Conservation (phyloP, 169 alveolate genomes). For the Eimeria praecox region DNA sequence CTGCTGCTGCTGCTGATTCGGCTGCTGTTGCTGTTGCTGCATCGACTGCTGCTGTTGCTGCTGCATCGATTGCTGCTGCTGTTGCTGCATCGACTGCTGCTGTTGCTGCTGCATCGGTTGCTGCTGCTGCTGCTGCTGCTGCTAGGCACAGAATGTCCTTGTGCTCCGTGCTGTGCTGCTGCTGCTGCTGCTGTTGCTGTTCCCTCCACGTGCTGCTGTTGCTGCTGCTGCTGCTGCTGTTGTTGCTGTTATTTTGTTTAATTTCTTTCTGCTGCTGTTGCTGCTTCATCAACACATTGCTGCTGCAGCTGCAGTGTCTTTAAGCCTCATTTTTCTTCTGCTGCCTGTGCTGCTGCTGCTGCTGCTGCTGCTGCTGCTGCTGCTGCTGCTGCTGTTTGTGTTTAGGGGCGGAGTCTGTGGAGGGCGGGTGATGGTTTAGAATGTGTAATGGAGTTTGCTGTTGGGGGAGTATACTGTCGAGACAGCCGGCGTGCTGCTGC, state of each 20-base stretch:
- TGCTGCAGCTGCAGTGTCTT: slow-evolving; percentile 4
- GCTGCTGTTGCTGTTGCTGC: slow-evolving; percentile 46
- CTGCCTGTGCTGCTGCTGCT: slow-evolving; percentile 21
- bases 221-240: slow-evolving; percentile 28
- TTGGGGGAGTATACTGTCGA: slow-evolving; percentile 61
- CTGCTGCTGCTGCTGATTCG: not conserved
- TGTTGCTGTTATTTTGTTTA: not conserved
- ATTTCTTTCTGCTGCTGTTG: not conserved
- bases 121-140: slow-evolving; percentile 1
- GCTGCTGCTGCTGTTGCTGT: slow-evolving; percentile 12
- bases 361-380: slow-evolving; percentile 28
- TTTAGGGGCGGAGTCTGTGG: slow-evolving; percentile 64
- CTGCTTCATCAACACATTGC: too few species aligned
- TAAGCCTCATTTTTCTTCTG: not conserved
- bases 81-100: slow-evolving; percentile 11
- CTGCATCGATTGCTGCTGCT: slow-evolving; percentile 9
- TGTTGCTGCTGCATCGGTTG: not conserved
- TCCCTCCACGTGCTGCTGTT: too few species aligned
- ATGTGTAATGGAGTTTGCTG: slow-evolving; percentile 56
- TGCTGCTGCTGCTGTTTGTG: slow-evolving; percentile 59
- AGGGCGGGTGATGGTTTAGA: slow-evolving; percentile 67
- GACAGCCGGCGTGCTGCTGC: slow-evolving; percentile 75
- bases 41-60: not conserved
- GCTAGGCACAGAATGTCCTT: too few species aligned
- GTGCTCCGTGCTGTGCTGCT: too few species aligned